phyloP scores from a whole-genome alignment of 148 eudicot genomes.

The Cornus kousa region DNA sequence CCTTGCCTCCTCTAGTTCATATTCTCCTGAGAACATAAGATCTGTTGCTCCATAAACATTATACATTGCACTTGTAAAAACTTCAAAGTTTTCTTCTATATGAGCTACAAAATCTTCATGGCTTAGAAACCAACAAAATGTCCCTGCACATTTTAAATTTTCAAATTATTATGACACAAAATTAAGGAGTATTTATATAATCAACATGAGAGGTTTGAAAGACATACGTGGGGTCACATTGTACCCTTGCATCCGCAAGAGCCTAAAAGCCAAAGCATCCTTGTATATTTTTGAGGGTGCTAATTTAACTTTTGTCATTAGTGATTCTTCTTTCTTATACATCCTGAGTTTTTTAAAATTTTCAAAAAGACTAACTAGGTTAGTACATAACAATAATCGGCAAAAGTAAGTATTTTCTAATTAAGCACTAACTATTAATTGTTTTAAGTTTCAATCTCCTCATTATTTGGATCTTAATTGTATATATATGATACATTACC shows the following conservation, averaged over 20 bases:
- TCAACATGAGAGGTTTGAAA: not conserved
- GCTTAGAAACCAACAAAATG: slow-evolving; percentile 41
- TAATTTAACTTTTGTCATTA: no score
- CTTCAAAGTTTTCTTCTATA: slow-evolving; percentile 27
- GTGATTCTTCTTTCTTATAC: no score
- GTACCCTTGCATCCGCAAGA: slow-evolving; percentile 41
- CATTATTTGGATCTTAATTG: no score
- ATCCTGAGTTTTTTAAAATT: no score
- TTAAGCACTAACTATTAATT: no score
- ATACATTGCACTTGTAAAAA: slow-evolving; percentile 20
- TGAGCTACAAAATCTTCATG: slow-evolving; percentile 16
- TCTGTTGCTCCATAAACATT: slow-evolving; percentile 45
- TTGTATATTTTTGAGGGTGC: slow-evolving; percentile 26
- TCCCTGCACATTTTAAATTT: slow-evolving; percentile 20
- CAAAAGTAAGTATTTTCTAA: no score
- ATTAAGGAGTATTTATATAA: no score
- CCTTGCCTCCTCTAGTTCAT: slow-evolving; percentile 26
- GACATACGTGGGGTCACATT: slow-evolving; percentile 32
- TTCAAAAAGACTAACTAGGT: no score
- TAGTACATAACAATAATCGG: no score
- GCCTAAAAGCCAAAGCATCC: slow-evolving; percentile 42
- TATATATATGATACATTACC: no score
- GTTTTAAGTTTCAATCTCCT: no score
- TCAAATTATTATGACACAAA: no score
- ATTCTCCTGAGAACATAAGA: slow-evolving; percentile 34